Base-by-base conservation (phyloP, 2,329 filamentous ascomycete genomes). In the Microcera coccophila region DNA sequence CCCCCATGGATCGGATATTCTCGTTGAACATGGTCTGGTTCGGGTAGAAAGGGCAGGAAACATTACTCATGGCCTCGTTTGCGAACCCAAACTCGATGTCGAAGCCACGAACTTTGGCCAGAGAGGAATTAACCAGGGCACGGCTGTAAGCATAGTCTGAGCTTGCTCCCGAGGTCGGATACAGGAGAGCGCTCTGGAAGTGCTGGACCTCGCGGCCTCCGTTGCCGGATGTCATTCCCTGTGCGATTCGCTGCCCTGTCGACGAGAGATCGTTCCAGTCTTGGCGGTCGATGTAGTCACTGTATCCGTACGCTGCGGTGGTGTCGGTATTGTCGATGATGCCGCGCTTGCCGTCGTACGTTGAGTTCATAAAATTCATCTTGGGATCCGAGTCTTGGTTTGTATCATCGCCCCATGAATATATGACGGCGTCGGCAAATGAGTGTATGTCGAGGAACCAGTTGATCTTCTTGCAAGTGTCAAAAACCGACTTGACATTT, bases 381-480 rank as follows among this genome's bases (percentile, higher is more conserved):
- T 51, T 50, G 0, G 66, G 50, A 33, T 60, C 61, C 2, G 59
- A 64, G 40, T 53, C 57, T 50, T 76, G 72, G 42, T 71, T 65
- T 12, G 70, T 65, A 44, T 76, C 73, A 46, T 70, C 69, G 15
- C 73, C 72, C 72, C 73, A 76, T 48, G 64, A 67, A 60, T 76
- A 75, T 7, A 75, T 60, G 5, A 76, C 63, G 22, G 70, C 65
- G 9, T 71, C 71, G 5, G 68, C 62, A 22, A 67, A 69, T 4
- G 71, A 73, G 61, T 77, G 73, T 22, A 76, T 64, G 44, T 77
- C 73, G 50, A 74, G 62, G 55, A 73, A 74, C 72, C 72, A 76
- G 14, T 69, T 60, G 32, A 76, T 62, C 39, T 71, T 70, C 29
- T 60, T 57, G 57, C 69, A 75, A 8, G 61, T 64, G 50, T 73